Percentiles rank a stretch among this genome's conserved stretches.
These are phyloP conservation scores for Fistulinella prunicolor DNA, from an alignment of 768 basidiomycete species.

Conservation along the genomic window DNA sequence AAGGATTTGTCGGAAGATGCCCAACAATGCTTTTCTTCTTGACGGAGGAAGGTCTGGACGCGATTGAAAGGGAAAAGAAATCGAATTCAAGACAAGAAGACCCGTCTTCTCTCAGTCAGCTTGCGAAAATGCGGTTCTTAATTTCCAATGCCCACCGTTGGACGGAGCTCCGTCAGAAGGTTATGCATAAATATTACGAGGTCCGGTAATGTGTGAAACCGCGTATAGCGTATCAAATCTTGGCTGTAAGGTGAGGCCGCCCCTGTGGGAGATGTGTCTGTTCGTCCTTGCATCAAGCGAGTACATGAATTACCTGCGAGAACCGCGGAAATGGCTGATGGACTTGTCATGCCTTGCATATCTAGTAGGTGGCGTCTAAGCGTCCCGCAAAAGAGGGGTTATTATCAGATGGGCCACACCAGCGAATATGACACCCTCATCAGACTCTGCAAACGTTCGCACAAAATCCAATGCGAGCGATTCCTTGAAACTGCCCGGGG, in stretches of 20 bases:
- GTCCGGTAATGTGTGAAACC: conserved; percentile 48
- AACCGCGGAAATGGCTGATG: conserved; percentile 34
- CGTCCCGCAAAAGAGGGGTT: not conserved
- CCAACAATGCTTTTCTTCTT: conserved; percentile 44
- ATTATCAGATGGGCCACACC: conserved; percentile 40
- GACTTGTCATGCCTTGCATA: conserved; percentile 47
- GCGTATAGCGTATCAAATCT: conserved; percentile 24
- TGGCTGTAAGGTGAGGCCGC: conserved; percentile 35
- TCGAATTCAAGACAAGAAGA: conserved; percentile 62
- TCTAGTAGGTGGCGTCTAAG: conserved; percentile 31
- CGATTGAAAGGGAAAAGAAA: conserved; percentile 66
- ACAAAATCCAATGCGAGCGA: conserved; percentile 49
- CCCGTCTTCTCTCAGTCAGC: conserved; percentile 37
- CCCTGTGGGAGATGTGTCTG: conserved; percentile 34
- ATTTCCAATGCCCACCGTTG: conserved; percentile 42
- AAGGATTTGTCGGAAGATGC: conserved; percentile 51
- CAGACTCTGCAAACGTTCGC: conserved; percentile 43
- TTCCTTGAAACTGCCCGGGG: conserved; percentile 70
- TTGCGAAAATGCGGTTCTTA: not conserved
- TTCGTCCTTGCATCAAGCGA: conserved; percentile 8
- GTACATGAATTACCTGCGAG: conserved; percentile 22
- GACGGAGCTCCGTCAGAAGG: conserved; percentile 45
- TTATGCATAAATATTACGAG: conserved; percentile 58
- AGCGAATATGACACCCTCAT: conserved; percentile 57
- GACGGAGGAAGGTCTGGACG: conserved; percentile 36